Evolutionary conservation across 202 grass and related monocot genomes (phyloP), one percentile per base, ranked within the genome.

Genomic region (Setaria italica): DNA sequence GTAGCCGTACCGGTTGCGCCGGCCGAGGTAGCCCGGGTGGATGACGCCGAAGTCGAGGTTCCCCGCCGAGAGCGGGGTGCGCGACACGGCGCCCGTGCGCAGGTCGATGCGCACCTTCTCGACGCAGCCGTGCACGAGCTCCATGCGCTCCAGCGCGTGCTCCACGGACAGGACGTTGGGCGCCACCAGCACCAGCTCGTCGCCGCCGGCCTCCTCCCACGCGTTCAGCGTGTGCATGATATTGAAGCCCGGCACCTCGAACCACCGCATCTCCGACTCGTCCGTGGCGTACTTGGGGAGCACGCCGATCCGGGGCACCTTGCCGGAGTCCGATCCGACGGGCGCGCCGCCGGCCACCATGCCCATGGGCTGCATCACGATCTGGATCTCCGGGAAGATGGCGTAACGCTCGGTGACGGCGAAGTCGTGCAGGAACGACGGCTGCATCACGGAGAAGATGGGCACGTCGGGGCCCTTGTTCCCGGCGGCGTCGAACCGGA

Each of bases 281-380:
- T 92, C 90, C 4, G 80, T 29, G 35, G 95, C 93, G 68, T 95
- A 90, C 54, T 79, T 79, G 0, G 95, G 91, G 50, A 98, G 81
- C 49, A 98, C 91, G 19, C 93, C 93, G 15, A 98, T 89, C 35
- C 92, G 89, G 17, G 92, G 89, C 43, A 93, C 91, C 91, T 95
- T 98, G 21, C 73, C 58, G 2, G 16, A 1, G 80, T 98, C 93
- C 1, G 86, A 83, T 0, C 93, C 93, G 0, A 98, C 89, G n/a
- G 89, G 92, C 11, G 89, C 43, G 49, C 92, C 87, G 29, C 84
- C 89, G 2, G 90, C 15, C 30, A 98, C 89, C 92, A 98, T 93
- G 77, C 88, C 87, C 95, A 95, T 89, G 11, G 93, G 95, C n/a
- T 98, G 93, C 95, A 98, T 98, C 12, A 98, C 93, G 73, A 98